A percentile compares a stretch with the other conserved stretches of the same genome.
These are phyloP conservation scores for Leccinellum rugosiceps DNA, from an alignment of 768 basidiomycete genomes.

Conservation along the genomic window DNA sequence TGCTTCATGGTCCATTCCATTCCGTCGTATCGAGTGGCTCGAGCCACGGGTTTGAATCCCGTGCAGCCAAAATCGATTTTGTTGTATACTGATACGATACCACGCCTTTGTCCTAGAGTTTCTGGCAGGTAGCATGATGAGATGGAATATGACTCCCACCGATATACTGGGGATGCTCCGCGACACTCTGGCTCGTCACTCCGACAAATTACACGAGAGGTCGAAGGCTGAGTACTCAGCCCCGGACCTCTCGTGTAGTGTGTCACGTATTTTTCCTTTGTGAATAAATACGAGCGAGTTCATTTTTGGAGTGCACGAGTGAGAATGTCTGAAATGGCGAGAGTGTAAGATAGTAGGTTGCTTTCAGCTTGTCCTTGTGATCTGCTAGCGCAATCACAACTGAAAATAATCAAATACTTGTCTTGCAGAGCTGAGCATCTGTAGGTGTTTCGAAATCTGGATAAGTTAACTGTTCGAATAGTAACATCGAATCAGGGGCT, in stretches of 20 bases:
- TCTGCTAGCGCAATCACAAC: background rate
- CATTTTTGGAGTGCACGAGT: background rate
- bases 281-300: background rate
- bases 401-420: background rate
- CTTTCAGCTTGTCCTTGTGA: background rate
- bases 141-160: conserved; percentile 29
- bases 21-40: background rate
- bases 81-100: conserved; percentile 9
- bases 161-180: conserved; percentile 17
- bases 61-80: background rate
- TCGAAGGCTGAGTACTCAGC: background rate
- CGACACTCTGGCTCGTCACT: conserved; percentile 1
- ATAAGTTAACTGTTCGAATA: background rate
- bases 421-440: background rate
- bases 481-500: background rate
- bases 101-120: conserved; percentile 16
- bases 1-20: background rate
- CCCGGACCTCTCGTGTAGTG: background rate
- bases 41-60: background rate
- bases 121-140: conserved; percentile 28
- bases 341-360: background rate
- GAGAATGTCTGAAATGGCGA: background rate
- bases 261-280: background rate
- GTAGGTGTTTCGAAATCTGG: background rate
- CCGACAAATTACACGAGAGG: no score